Evolutionary conservation across 768 basidiomycete species (phyloP).

Genomic region (Russula griseocarnosa): DNA sequence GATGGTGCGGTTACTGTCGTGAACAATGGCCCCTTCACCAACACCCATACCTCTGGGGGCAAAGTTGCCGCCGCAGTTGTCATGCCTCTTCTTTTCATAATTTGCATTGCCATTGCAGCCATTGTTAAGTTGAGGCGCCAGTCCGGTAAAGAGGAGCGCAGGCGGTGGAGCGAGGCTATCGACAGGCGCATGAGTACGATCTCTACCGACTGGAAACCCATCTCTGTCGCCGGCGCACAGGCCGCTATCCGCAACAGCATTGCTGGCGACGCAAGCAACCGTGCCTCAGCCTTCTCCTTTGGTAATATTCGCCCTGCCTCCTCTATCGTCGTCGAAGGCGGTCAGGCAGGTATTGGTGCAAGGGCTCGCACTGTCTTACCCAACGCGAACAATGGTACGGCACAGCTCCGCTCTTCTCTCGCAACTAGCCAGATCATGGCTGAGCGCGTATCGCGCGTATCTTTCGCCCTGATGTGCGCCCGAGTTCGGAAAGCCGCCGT

Average conservation of each 20-base stretch:
- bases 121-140: slow-evolving; percentile 56
- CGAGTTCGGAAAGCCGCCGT: slow-evolving; percentile 44
- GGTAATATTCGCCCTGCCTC: slow-evolving; percentile 49
- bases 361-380: slow-evolving; percentile 31
- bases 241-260: slow-evolving; percentile 72
- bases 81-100: slow-evolving; percentile 56
- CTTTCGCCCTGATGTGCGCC: slow-evolving; percentile 61
- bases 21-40: slow-evolving; percentile 35
- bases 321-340: slow-evolving; percentile 45
- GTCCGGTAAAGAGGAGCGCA: slow-evolving; percentile 48
- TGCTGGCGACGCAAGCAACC: slow-evolving; percentile 44
- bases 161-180: slow-evolving; percentile 58
- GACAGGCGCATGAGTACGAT: slow-evolving; percentile 85
- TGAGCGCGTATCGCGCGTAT: slow-evolving; percentile 56
- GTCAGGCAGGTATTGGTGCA: slow-evolving; percentile 42
- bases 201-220: slow-evolving; percentile 70
- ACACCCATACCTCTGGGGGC: slow-evolving; percentile 43
- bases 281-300: slow-evolving; percentile 52
- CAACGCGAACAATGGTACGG: slow-evolving; percentile 34
- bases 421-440: slow-evolving; percentile 42
- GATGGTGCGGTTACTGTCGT: slow-evolving; percentile 41
- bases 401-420: slow-evolving; percentile 48
- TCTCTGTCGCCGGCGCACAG: slow-evolving; percentile 63
- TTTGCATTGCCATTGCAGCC: slow-evolving; percentile 39
- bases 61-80: slow-evolving; percentile 63